Base-by-base conservation (phyloP, 805 yeast species). In the Pachysolen tannophilus region DNA sequence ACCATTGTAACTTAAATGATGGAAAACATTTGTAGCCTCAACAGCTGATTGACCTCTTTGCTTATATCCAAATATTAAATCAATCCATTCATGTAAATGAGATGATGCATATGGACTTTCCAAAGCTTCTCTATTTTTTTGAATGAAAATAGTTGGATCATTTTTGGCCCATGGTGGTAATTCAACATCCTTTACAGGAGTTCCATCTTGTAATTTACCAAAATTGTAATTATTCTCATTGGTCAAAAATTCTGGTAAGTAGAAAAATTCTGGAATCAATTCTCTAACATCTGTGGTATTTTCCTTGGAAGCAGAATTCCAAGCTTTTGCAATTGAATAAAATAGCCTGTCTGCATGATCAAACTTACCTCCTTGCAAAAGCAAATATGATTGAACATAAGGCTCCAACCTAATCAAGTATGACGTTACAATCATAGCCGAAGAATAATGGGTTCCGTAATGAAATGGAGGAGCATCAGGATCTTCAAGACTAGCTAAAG, bases 401-500 rank as follows among this genome's bases (percentile, higher is more conserved):
- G 96, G 96, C 42, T 78, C 72, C 18, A 86, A 46, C 32, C 96
- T 63, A 26, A 86, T 83, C 43, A 86, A 54, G 46, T 72, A 86
- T 0, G 92, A 81, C 0, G 94, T 70, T 2, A 85, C 95, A 49
- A 86, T 85, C 96, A 86, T 87, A 0, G 95, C 94, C 0, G 94
- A 83, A 0, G 95, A 85, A 51, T 86, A 86, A 53, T 86, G 96
- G 0, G 96, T 87, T 2, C 96, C 96, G 49, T 86, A 86, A 52
- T 86, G 95, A 55, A 86, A 86, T 0, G 95, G 83, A 0, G 87
- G 86, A 0, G 85, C 63, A 5, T 59, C 49, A 0, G 56, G 63
- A 43, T 81, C 87, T 13, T 69, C 47, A 38, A 86, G 60, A 35
- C 82, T 75, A 16, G 61, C 68, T 17, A 84, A 57, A 0, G 94